A percentile compares a stretch with the other conserved stretches of the same genome.
Evolutionary conservation across 768 basidiomycete species (phyloP).

Genomic region (Lentinula raphanica): DNA sequence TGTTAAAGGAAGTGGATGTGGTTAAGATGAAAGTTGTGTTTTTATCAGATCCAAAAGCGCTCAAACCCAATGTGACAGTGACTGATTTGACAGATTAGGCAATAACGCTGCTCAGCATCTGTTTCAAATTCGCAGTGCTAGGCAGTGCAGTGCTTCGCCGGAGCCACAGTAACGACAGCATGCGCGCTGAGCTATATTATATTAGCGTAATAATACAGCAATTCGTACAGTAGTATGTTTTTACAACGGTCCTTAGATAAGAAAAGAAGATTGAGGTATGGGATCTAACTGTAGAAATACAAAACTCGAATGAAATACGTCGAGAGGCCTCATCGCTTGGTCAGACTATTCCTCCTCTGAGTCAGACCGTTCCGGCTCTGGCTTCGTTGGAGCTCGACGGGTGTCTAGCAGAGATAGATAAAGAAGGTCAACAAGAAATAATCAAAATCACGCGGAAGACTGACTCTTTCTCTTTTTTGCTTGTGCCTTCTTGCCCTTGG

Average conservation of each 20-base stretch:
- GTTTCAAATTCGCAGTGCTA: too few relatives aligned
- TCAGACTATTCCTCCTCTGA: background rate
- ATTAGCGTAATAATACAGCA: background rate
- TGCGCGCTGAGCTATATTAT: too few relatives aligned
- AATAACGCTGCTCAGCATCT: background rate
- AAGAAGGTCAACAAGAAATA: background rate
- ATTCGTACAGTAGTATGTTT: background rate
- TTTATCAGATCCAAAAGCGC: background rate
- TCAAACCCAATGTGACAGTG: background rate
- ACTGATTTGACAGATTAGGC: background rate
- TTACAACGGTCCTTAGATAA: background rate
- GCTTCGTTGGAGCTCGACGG: background rate
- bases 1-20: background rate
- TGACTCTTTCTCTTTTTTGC: constrained; percentile 47
- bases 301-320: too few relatives aligned
- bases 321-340: background rate
- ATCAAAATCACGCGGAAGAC: background rate
- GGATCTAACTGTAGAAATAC: too few relatives aligned
- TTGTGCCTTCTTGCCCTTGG: constrained; percentile 79
- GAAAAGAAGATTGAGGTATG: background rate
- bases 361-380: background rate
- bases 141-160: too few relatives aligned
- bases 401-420: background rate
- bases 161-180: too few relatives aligned
- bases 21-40: constrained; percentile 5